Evolutionary conservation across 805 yeast species (phyloP).

Genomic region (Pichia nanzhaoensis): DNA sequence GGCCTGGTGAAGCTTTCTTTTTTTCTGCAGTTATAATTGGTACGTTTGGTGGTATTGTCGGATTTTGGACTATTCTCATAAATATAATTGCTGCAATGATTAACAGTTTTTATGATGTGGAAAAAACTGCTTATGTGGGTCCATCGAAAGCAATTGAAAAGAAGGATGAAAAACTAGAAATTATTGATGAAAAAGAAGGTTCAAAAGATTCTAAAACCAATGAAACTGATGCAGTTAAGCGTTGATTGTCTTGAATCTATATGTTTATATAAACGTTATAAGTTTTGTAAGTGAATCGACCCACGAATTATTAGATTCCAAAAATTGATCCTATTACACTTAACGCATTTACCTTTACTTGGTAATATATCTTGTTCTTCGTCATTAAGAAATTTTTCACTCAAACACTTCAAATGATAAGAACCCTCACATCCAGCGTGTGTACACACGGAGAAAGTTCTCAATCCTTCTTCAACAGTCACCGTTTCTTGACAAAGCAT

Average conservation of each 20-base stretch:
- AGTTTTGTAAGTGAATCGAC: slow-evolving; percentile 5
- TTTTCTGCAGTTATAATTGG: slow-evolving; percentile 39
- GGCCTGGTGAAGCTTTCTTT: slow-evolving; percentile 46
- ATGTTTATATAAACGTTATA: not conserved
- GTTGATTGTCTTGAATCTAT: slow-evolving; percentile 10
- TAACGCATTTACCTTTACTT: slow-evolving; percentile 21
- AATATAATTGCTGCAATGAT: slow-evolving; percentile 24
- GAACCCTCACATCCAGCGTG: slow-evolving; percentile 23
- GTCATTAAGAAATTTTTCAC: slow-evolving; percentile 11
- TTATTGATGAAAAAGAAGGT: slow-evolving; percentile 13
- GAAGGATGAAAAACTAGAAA: slow-evolving; percentile 10
- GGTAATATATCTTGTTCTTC: slow-evolving; percentile 19
- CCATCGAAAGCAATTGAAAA: not conserved
- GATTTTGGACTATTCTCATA: slow-evolving; percentile 34
- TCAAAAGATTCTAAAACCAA: slow-evolving; percentile 22
- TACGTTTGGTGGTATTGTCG: slow-evolving; percentile 36
- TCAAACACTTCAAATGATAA: slow-evolving; percentile 33
- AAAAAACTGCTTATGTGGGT: slow-evolving; percentile 6
- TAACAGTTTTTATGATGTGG: slow-evolving; percentile 10
- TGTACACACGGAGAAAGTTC: slow-evolving; percentile 21
- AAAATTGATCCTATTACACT: slow-evolving; percentile 22
- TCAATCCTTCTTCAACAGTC: slow-evolving; percentile 11
- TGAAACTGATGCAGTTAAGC: slow-evolving; percentile 26
- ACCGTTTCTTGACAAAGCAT: slow-evolving; percentile 13
- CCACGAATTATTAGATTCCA: slow-evolving; percentile 26